Base-by-base conservation (phyloP, 179 eudicot genomes). In the Beta lomatogona region DNA sequence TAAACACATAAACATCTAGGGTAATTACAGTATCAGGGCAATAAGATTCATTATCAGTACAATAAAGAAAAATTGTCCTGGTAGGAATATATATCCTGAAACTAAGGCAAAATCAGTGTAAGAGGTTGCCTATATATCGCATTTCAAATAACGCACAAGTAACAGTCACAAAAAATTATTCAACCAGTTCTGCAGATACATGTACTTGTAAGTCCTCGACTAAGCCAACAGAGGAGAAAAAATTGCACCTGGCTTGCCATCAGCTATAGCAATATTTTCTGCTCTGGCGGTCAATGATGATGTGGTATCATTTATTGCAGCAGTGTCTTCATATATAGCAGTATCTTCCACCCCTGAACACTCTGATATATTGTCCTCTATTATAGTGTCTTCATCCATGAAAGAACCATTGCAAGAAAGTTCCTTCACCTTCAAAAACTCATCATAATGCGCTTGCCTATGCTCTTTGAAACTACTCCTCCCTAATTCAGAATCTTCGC, bases 391-490 rank as follows among this genome's bases (percentile, higher is more conserved):
- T 64, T 87, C 88, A 83, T 90, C 94, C 25, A 84, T 63, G n/a
- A 81, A 48, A 50, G 97, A 90, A 45, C 89, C 92, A 76, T 87
- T 86, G 46, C 87, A 80, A 60, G 85, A 88, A 46, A 90, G 87
- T 78, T 92, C 97, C 88, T 86, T 92, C 82, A 92, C 92, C 87
- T 93, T 92, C 52, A 63, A 83, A 77, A 87, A 93, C 86, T 93
- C 98, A 25, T 94, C 93, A 73, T 93, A 94, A 75, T 93, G 97
- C 22, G 87, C 93, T 85, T 88, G 88, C 80, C 98, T 88, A 19
- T 86, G 93, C 82, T 93, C 93, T 86, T 84, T 90, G 80, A 94
- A 93, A 75, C 88, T 90, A 63, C 86, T 83, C 83, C 79, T 86
- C 73, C 85, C 89, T 7, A 86, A 58, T 77, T 86, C 90, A 44